Evolutionary conservation across 2,329 filamentous ascomycete species (phyloP).

Genomic region (Diaporthe sp.): DNA sequence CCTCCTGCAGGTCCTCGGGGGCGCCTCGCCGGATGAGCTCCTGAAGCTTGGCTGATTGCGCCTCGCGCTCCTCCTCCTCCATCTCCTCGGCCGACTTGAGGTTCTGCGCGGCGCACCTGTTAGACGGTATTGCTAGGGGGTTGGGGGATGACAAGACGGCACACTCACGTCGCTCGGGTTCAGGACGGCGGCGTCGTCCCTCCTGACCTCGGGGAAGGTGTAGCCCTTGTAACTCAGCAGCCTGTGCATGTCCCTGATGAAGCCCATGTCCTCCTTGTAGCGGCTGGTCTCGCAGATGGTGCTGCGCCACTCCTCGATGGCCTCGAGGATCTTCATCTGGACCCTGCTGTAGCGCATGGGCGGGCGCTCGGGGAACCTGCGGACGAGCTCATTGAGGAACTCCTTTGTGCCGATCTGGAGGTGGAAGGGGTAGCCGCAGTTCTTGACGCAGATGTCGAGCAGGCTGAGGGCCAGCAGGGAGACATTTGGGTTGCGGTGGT

Average conservation of each 20-base stretch:
- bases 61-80: slow-evolving; percentile 95
- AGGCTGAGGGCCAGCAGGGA: slow-evolving; percentile 90
- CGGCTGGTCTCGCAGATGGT: slow-evolving; percentile 98
- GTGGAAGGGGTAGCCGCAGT: slow-evolving; percentile 99
- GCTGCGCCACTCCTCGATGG: slow-evolving; percentile 97
- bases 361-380: slow-evolving; percentile 94
- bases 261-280: slow-evolving; percentile 97
- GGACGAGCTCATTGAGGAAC: slow-evolving; percentile 97
- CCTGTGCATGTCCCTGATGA: slow-evolving; percentile 97
- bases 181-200: slow-evolving; percentile 94
- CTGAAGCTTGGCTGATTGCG: slow-evolving; percentile 97
- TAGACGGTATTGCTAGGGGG: not conserved
- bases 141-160: not conserved
- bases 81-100: slow-evolving; percentile 97
- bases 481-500: slow-evolving; percentile 97
- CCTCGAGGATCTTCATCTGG: slow-evolving; percentile 92
- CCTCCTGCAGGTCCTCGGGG: slow-evolving; percentile 94
- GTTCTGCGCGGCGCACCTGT: slow-evolving; percentile 71
- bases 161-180: slow-evolving; percentile 93
- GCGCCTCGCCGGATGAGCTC: slow-evolving; percentile 94
- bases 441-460: slow-evolving; percentile 99
- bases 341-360: slow-evolving; percentile 88
- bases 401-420: slow-evolving; percentile 99
- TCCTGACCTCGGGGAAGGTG: slow-evolving; percentile 90
- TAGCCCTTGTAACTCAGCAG: slow-evolving; percentile 97